A percentile compares a stretch with the other conserved stretches of the same genome.
phyloP scores from a whole-genome alignment of 805 yeast species.

The Starmerella scarabaei region DNA sequence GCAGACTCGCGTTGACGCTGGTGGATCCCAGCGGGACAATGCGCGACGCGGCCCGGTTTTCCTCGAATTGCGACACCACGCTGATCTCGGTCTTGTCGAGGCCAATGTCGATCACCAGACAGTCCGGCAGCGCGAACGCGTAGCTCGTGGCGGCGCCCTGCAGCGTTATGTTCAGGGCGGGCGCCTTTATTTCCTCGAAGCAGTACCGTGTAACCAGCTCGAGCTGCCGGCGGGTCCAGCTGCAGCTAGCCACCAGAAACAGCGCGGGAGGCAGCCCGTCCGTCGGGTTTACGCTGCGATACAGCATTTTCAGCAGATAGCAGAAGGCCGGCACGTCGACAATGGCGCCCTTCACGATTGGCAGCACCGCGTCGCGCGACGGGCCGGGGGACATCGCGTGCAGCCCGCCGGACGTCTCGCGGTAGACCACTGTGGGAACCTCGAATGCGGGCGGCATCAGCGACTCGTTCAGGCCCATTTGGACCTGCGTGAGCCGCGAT shows the following conservation, averaged over 20 bases:
- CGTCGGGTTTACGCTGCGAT: conserved; percentile 35
- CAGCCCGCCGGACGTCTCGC: conserved; percentile 19
- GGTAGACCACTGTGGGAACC: conserved; percentile 67
- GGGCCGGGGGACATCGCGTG: conserved; percentile 28
- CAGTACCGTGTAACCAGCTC: conserved; percentile 63
- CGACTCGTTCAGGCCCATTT: conserved; percentile 63
- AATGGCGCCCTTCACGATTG: conserved; percentile 53
- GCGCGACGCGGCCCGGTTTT: conserved; percentile 41
- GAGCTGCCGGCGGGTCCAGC: conserved; percentile 55
- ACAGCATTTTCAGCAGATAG: conserved; percentile 40
- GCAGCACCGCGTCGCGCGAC: conserved; percentile 38
- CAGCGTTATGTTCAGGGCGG: conserved; percentile 61
- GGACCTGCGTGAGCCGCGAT: conserved; percentile 57
- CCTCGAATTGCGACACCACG: conserved; percentile 65
- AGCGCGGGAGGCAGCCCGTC: conserved; percentile 49
- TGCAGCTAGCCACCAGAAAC: conserved; percentile 43
- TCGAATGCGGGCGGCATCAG: conserved; percentile 62
- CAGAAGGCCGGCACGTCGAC: conserved; percentile 58
- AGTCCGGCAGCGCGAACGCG: conserved; percentile 50
- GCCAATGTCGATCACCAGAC: conserved; percentile 74
- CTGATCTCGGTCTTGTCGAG: conserved; percentile 58
- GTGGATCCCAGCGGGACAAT: conserved; percentile 49
- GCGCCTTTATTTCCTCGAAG: conserved; percentile 59
- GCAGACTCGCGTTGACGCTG: conserved; percentile 43
- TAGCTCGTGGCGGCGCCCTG: conserved; percentile 55